phyloP scores from a whole-genome alignment of 1,284 basidiomycete genomes.

The Anthracocystis panici-leucophaei region DNA sequence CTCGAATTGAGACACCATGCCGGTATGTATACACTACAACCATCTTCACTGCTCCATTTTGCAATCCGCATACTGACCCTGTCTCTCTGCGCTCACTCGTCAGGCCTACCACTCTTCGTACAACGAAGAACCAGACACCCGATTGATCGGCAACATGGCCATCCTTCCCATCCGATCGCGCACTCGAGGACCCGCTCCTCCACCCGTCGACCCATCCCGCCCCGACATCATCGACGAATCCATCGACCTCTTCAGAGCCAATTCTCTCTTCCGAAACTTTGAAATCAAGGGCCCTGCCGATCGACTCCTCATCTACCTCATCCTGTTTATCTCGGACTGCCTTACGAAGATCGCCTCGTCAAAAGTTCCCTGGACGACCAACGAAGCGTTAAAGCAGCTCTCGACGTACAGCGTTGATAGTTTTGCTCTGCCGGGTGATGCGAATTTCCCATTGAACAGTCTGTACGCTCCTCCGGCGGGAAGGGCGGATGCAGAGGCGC shows the following conservation, averaged over 20 bases:
- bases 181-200: slow-evolving; percentile 89
- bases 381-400: slow-evolving; percentile 88
- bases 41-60: neutral
- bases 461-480: slow-evolving; percentile 86
- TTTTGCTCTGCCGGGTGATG: slow-evolving; percentile 94
- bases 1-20: neutral
- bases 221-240: slow-evolving; percentile 96
- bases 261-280: slow-evolving; percentile 99
- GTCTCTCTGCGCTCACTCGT: neutral
- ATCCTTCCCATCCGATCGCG: slow-evolving; percentile 91
- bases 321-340: slow-evolving; percentile 98
- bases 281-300: slow-evolving; percentile 98
- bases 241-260: slow-evolving; percentile 96
- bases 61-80: slow-evolving; percentile 1
- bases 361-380: slow-evolving; percentile 68
- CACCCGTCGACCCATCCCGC: slow-evolving; percentile 79
- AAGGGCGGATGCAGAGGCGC: slow-evolving; percentile 86
- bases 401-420: slow-evolving; percentile 89
- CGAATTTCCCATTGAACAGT: slow-evolving; percentile 91
- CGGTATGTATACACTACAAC: neutral
- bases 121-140: slow-evolving; percentile 85
- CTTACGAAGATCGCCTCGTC: slow-evolving; percentile 74
- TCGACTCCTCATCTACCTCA: slow-evolving; percentile 94
- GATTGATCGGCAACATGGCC: slow-evolving; percentile 88
- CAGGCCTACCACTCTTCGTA: slow-evolving; percentile 87